Conservation (phyloP, 2,329 filamentous ascomycete species). For the Calonectria ilicicola region DNA sequence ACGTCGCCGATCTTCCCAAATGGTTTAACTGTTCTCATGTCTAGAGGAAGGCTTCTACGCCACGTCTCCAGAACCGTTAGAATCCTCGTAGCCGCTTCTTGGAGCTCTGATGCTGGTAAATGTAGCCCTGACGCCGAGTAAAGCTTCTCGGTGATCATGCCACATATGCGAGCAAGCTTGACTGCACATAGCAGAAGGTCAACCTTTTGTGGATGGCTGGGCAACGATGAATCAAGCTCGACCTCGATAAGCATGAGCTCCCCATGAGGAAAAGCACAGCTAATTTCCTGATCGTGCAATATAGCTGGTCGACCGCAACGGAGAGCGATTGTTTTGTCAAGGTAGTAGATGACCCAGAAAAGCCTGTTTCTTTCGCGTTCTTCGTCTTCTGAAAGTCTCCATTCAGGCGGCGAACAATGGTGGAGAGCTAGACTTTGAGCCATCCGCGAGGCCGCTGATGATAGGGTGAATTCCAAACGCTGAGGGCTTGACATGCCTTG, state of each 20-base stretch:
- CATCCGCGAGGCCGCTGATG: not conserved
- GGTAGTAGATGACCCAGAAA: conserved; percentile 20
- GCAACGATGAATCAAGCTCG: too few species aligned
- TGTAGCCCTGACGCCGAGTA: too few species aligned
- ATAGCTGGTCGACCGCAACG: conserved; percentile 4
- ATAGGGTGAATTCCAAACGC: conserved; percentile 9
- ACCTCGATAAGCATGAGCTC: not conserved
- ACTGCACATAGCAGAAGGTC: too few species aligned
- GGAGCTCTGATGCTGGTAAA: too few species aligned
- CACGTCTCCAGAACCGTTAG: too few species aligned
- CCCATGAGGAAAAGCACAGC: not conserved
- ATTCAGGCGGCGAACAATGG: not conserved
- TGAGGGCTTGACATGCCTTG: conserved; percentile 18
- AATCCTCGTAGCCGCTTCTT: too few species aligned
- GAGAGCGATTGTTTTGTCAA: conserved; percentile 14
- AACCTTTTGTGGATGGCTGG: too few species aligned
- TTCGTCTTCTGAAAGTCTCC: not conserved
- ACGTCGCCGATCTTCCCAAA: too few species aligned
- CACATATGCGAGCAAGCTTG: too few species aligned
- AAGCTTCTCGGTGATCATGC: too few species aligned
- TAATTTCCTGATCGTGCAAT: conserved; percentile 1
- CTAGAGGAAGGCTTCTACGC: too few species aligned
- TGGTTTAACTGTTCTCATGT: too few species aligned
- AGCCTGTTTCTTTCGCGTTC: not conserved
- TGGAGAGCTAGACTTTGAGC: conserved; percentile 1